Base-by-base conservation (phyloP, 768 basidiomycete species). In the Rhodotorula taiwanensis region DNA sequence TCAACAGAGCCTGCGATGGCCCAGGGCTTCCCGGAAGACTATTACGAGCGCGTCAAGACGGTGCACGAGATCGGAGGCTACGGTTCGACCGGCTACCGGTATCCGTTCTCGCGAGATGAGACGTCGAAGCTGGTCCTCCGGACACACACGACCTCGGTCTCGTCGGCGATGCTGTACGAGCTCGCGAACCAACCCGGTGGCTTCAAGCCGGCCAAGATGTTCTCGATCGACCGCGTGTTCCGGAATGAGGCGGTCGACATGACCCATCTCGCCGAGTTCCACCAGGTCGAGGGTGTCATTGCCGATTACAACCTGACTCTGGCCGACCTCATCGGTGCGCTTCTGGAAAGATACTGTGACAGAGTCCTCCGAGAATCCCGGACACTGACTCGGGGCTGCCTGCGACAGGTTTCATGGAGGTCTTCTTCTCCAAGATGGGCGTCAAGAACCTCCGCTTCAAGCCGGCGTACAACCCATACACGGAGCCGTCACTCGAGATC, bases 231-330 rank as follows among this genome's bases (percentile, higher is more conserved):
- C 76, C 82, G 95, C 49, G 95, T 99, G 27, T 99, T 98, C 85
- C 81, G 95, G 75, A 99, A 99, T 72, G 95, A 99, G 77, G 89
- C 95, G 0, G 89, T 89, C 82, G 95, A 99, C 76, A 92, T 92
- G 49, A 99, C 95, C 23, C 95, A 99, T 80, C 74, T 99, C 67
- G 95, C 95, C 7, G 95, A 99, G 77, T 99, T 99, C 81, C 94
- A 98, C 75, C 95, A 99, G 77, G 95, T 99, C n/a, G 95, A 99
- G 76, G 95, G 95, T 54, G 95, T 99, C 50, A 91, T 99, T 31
- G 95, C 95, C 15, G 95, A 99, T 76, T 84, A 85, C 69, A 84
- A 85, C 53, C 78, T 99, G 62, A 98, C 94, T 2, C 79, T 99
- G 31, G 94, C 91, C 23, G 92, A 98, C 75, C 80, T 99, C 63